Percentiles rank a stretch among this genome's conserved stretches.
phyloP scores from a whole-genome alignment of 164 flowering plant genomes.

The Umbellularia californica region DNA sequence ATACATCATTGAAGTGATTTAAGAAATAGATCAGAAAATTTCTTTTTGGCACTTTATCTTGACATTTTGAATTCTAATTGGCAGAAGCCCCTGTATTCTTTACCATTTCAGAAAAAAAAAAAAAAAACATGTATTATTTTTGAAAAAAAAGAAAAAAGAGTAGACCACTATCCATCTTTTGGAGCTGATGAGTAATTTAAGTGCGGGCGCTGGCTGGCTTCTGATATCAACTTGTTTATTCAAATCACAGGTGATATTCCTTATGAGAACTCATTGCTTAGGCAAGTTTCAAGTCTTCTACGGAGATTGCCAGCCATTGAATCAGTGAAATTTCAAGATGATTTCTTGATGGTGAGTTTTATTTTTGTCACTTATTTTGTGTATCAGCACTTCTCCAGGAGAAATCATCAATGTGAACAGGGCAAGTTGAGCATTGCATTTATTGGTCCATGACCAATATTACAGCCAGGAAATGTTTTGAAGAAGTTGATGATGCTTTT shows the following conservation, averaged over 20 bases:
- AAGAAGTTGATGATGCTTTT: neutral
- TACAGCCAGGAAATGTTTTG: neutral
- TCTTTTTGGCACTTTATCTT: too few relatives aligned
- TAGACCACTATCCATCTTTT: too few relatives aligned
- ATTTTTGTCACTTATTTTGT: neutral
- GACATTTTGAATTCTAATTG: too few relatives aligned
- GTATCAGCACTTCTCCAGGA: neutral
- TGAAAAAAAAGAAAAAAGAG: too few relatives aligned
- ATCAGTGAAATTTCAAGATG: slow-evolving; percentile 90
- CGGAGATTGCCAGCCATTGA: slow-evolving; percentile 90
- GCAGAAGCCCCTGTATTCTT: too few relatives aligned
- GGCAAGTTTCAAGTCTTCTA: slow-evolving; percentile 91
- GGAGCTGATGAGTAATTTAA: too few relatives aligned
- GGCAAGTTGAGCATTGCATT: neutral
- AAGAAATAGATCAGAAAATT: too few relatives aligned
- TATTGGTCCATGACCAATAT: neutral
- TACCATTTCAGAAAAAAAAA: too few relatives aligned
- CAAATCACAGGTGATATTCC: slow-evolving; percentile 70
- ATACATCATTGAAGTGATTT: too few relatives aligned
- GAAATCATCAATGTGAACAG: neutral
- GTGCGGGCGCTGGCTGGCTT: neutral
- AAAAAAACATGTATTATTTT: too few relatives aligned
- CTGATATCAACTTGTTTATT: neutral
- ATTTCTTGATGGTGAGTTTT: slow-evolving; percentile 81
- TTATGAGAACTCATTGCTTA: slow-evolving; percentile 69